Evolutionary conservation across 441 rosid species (phyloP), one percentile per base, ranked within the genome.

Genomic region (Eruca vesicaria): DNA sequence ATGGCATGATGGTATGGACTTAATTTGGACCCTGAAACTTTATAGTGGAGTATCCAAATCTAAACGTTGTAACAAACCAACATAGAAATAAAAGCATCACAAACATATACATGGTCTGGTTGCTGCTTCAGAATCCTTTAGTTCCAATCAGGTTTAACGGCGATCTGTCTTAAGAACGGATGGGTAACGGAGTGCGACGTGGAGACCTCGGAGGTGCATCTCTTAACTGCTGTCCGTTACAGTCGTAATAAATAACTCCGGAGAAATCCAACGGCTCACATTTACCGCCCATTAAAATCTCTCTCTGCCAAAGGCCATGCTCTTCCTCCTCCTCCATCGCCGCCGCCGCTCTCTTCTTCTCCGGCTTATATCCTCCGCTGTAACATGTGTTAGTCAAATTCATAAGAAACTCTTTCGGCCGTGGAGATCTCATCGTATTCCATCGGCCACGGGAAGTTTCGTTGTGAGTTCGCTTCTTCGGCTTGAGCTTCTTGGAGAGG

Each of bases 261-360:
- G 97, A 86, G 82, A 90, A 92, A 77, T 87, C 90, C 87, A 89
- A 80, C 75, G 96, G 97, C 85, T 92, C 88, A 75, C 97, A 92
- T 77, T 87, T 92, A 63, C 88, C 93, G 52, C 97, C 97, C 97
- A 92, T 89, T 80, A 92, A 69, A 52, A 92, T 92, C 68, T 82
- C 45, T 81, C 84, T 84, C 60, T 87, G 96, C 97, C 97, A 92
- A 59, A 92, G 85, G 10, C 94, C 92, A 31, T 92, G 89, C 9
- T 90, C 56, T 50, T 50, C 58, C 28, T 52, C 58, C 28, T 35
- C 90, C 71, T 72, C 90, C 67, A 63, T 53, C 65, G 5, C 43
- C 53, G 15, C 41, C 16, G 65, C 36, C 52, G 78, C 87, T 9
- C 78, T 87, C 26, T 82, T 87, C 23, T 80, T 86, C 35, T 69